Conservation (phyloP, 257 asterid genomes). For the Ligustrum vulgare region DNA sequence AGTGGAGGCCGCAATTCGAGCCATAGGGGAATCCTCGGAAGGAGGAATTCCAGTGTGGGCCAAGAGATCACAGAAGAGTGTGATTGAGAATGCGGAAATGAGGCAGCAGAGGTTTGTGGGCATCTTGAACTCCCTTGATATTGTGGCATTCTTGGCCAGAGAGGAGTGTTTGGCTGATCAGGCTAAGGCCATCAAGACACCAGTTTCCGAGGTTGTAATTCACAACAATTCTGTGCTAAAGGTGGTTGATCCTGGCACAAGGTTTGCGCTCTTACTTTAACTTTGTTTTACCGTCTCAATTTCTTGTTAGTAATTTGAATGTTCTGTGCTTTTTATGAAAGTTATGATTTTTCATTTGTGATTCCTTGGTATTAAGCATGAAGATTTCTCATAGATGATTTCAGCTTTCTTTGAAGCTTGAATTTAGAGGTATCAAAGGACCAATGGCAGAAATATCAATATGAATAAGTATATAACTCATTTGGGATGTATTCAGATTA, state of each 20-base stretch:
- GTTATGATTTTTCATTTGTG: not conserved
- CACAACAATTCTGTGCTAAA: slow-evolving; percentile 63
- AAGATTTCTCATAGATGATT: not conserved
- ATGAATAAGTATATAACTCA: not conserved
- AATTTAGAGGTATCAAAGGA: not conserved
- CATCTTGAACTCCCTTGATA: slow-evolving; percentile 76
- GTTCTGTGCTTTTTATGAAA: not conserved
- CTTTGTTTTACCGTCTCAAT: not conserved
- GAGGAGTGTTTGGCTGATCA: slow-evolving; percentile 69
- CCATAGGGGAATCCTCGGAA: slow-evolving; percentile 83
- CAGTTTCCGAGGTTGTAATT: slow-evolving; percentile 78
- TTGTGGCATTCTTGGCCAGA: slow-evolving; percentile 80
- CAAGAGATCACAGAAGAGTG: slow-evolving; percentile 58
- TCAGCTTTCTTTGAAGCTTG: not conserved
- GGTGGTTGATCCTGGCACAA: slow-evolving; percentile 94
- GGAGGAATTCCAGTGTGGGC: slow-evolving; percentile 93
- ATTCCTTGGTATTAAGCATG: not conserved
- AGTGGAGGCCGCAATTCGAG: slow-evolving; percentile 77
- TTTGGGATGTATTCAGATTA: not conserved
- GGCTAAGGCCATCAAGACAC: slow-evolving; percentile 72
- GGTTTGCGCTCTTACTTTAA: slow-evolving; percentile 36
- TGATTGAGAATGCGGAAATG: slow-evolving; percentile 63
- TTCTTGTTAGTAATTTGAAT: not conserved
- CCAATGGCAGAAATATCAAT: not conserved
- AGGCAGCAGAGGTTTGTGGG: slow-evolving; percentile 92